Base-by-base conservation (phyloP, 2,329 filamentous ascomycete genomes). In the Fonsecaea pedrosoi region DNA sequence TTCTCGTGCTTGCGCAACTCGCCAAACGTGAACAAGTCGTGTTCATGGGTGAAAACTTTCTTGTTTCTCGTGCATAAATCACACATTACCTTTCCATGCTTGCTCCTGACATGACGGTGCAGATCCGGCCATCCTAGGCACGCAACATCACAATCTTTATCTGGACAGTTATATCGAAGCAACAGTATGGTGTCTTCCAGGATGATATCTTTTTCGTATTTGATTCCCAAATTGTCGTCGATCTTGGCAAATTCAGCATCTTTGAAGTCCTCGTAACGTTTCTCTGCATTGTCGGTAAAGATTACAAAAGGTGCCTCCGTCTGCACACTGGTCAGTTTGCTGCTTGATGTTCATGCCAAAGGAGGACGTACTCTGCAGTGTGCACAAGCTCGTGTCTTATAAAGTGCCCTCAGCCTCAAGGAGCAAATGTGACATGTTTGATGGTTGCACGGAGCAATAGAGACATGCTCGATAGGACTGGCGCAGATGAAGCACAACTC, bases 401-500 rank as follows among this genome's bases (percentile, higher is more conserved):
- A 99, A 54, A 99, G 82, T 0, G 94, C 95, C 73, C 95, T 87
- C 87, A 98, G 87, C 67, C 95, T 87, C 73, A 99, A 82, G 9
- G 93, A 90, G 78, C 95, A 99, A 71, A 98, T 97, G 80, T 99
- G 95, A 77, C 95, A 99, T 57, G 94, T 97, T 65, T 92, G 87
- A 80, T 99, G 95, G 78, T 97, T 98, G 81, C 95, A 99, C 21
- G 95, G 94, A 37, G 94, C 89, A 71, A 99, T 88, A 9, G 94
- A 91, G 73, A 92, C 89, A 81, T 98, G 93, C 57, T 91, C 88
- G 56, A 99, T 90, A 1, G 90, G 87, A 71, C 94, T 97, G 64
- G 95, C 94, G 80, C 95, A 99, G 75, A 99, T 99, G 80, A 98
- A 98, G 86, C 95, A 99, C 68, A 97, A 86, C 69, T 97, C 93